Evolutionary conservation across 2,329 filamentous ascomycete genomes (phyloP).

Genomic region (Colletotrichum theobromicola): DNA sequence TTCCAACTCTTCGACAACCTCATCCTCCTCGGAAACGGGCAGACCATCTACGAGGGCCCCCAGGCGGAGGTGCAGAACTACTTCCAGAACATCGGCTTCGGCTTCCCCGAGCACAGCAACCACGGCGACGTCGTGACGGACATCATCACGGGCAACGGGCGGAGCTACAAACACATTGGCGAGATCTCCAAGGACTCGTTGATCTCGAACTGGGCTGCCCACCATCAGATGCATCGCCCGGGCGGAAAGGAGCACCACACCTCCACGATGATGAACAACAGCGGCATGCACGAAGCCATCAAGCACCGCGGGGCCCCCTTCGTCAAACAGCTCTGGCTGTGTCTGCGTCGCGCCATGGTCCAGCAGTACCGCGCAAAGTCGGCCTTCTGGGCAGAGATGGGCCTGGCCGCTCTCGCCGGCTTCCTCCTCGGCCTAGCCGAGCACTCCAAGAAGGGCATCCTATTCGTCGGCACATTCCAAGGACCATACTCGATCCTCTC

Average conservation of each 20-base stretch:
- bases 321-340: constrained; percentile 56
- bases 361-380: constrained; percentile 61
- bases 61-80: constrained; percentile 48
- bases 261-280: constrained; percentile 41
- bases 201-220: constrained; percentile 52
- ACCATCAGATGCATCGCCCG: constrained; percentile 29
- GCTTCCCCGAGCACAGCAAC: constrained; percentile 55
- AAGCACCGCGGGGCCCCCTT: constrained; percentile 54
- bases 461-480: constrained; percentile 59
- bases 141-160: constrained; percentile 63
- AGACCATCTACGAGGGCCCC: constrained; percentile 59
- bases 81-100: constrained; percentile 58
- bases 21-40: constrained; percentile 59
- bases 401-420: constrained; percentile 56
- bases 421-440: constrained; percentile 60
- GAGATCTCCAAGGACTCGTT: constrained; percentile 54
- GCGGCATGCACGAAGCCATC: constrained; percentile 48
- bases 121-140: constrained; percentile 65
- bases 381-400: constrained; percentile 59
- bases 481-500: constrained; percentile 56
- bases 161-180: constrained; percentile 50
- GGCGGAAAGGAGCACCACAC: constrained; percentile 25
- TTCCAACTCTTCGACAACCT: constrained; percentile 63
- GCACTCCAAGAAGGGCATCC: constrained; percentile 51
- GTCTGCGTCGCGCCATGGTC: constrained; percentile 55